phyloP scores from a whole-genome alignment of 495 filamentous ascomycete genomes.

The Lophium mytilinum region DNA sequence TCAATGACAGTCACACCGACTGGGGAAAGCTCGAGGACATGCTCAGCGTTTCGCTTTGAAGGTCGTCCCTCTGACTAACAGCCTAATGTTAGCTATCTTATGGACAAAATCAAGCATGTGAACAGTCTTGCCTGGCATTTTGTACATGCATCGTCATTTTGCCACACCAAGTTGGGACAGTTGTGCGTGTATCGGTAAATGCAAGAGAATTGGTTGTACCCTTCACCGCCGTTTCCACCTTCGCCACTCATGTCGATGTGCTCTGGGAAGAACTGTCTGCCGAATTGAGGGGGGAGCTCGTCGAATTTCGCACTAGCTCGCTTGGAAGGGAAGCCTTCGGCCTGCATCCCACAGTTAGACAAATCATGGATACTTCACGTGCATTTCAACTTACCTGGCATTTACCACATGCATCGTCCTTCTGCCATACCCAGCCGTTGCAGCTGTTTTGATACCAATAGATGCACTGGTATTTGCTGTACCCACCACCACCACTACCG shows the following conservation, averaged over 20 bases:
- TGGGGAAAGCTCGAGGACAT: not conserved
- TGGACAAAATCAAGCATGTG: conserved; percentile 8
- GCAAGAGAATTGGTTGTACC: not conserved
- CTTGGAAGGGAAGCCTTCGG: not conserved
- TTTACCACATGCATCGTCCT: conserved; percentile 5
- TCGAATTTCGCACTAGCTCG: not conserved
- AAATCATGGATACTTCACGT: conserved; percentile 2
- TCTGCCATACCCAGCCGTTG: conserved; percentile 2
- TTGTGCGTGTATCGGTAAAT: not conserved
- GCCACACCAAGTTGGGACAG: conserved; percentile 1
- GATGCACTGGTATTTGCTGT: not conserved
- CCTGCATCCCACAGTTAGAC: not conserved
- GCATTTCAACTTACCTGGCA: conserved; percentile 10
- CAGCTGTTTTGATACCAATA: not conserved
- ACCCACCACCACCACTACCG: not conserved
- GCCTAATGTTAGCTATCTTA: not conserved
- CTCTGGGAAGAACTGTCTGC: too few species aligned
- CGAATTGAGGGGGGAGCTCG: not conserved
- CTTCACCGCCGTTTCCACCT: not conserved
- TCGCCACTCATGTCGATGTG: not conserved
- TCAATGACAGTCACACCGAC: not conserved
- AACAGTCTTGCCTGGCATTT: conserved; percentile 5
- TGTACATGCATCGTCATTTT: conserved; percentile 7
- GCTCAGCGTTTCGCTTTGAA: not conserved
- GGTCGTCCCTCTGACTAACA: not conserved